Percentiles rank a stretch among this genome's conserved stretches.
These are phyloP conservation scores for Fraxinus ornus DNA, from an alignment of 305 asterid species.

Conservation along the genomic window DNA sequence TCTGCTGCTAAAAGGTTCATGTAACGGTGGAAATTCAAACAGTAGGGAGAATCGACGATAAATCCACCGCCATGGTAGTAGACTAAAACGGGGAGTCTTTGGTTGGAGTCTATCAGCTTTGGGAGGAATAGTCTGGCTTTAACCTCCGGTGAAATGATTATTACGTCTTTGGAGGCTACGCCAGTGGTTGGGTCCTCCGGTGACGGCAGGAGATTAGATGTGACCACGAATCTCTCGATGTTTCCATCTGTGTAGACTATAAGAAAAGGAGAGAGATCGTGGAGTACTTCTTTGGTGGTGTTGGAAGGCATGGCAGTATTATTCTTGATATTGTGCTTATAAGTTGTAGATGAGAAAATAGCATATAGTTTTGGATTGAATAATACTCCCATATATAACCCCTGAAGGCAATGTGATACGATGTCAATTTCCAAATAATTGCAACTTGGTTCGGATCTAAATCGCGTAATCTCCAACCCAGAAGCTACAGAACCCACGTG, in stretches of 20 bases:
- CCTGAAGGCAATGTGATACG: not conserved
- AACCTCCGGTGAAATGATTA: slow-evolving; percentile 24
- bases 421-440: slow-evolving; percentile 23
- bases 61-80: slow-evolving; percentile 55
- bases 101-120: slow-evolving; percentile 4
- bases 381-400: not conserved
- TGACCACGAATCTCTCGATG: slow-evolving; percentile 34
- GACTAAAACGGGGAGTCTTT: slow-evolving; percentile 38
- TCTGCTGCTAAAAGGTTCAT: slow-evolving; percentile 24
- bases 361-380: too few species aligned
- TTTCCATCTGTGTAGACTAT: slow-evolving; percentile 45
- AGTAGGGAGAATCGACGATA: slow-evolving; percentile 45
- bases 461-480: slow-evolving; percentile 24
- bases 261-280: slow-evolving; percentile 40
- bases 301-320: not conserved
- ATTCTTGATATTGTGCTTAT: too few species aligned
- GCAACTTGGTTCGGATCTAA: not conserved
- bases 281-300: slow-evolving; percentile 24
- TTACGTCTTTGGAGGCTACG: slow-evolving; percentile 45
- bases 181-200: slow-evolving; percentile 31
- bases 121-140: slow-evolving; percentile 50
- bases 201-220: slow-evolving; percentile 29
- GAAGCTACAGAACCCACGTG: slow-evolving; percentile 40
- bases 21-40: slow-evolving; percentile 28
- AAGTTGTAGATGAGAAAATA: too few species aligned